Conservation (phyloP, 2,329 filamentous ascomycete species). For the Neonectria magnoliae region DNA sequence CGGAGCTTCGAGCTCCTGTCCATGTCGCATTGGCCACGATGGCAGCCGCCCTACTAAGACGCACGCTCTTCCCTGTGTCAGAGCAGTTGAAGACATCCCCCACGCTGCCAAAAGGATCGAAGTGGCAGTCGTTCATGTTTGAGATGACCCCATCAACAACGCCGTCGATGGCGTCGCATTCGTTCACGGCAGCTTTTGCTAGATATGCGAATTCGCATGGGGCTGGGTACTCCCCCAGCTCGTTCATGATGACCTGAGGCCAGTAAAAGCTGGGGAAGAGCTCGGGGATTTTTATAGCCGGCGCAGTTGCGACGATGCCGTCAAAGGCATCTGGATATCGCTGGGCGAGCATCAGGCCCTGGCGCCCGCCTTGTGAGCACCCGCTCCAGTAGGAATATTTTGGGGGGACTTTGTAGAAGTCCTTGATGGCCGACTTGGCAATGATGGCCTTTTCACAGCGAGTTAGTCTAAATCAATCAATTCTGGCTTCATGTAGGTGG, state of each 20-base stretch:
- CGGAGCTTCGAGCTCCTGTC: not conserved
- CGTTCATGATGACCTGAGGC: conserved; percentile 20
- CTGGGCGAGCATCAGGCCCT: conserved; percentile 26
- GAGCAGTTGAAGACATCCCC: conserved; percentile 17
- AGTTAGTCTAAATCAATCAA: not conserved
- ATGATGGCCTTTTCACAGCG: conserved; percentile 8
- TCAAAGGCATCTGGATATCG: conserved; percentile 30
- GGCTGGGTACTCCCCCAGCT: conserved; percentile 10
- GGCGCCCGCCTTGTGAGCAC: conserved; percentile 31
- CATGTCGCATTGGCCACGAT: conserved; percentile 11
- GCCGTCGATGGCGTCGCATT: conserved; percentile 38
- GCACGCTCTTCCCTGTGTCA: not conserved
- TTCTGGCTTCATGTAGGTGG: not conserved
- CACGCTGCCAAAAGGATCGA: conserved; percentile 29
- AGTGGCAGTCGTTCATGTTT: conserved; percentile 29
- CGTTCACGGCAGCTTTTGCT: not conserved
- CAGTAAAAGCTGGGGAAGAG: conserved; percentile 10
- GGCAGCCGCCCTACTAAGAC: not conserved
- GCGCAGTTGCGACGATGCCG: conserved; percentile 25
- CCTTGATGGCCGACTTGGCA: conserved; percentile 13
- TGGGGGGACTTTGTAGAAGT: conserved; percentile 18
- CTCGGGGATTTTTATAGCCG: conserved; percentile 4
- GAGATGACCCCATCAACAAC: conserved; percentile 37
- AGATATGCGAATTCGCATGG: conserved; percentile 25
- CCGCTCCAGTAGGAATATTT: conserved; percentile 32